A percentile compares a stretch with the other conserved stretches of the same genome.
These are phyloP conservation scores for Gracilaria domingensis DNA, from an alignment of 23 red algal species.

Conservation along the genomic window DNA sequence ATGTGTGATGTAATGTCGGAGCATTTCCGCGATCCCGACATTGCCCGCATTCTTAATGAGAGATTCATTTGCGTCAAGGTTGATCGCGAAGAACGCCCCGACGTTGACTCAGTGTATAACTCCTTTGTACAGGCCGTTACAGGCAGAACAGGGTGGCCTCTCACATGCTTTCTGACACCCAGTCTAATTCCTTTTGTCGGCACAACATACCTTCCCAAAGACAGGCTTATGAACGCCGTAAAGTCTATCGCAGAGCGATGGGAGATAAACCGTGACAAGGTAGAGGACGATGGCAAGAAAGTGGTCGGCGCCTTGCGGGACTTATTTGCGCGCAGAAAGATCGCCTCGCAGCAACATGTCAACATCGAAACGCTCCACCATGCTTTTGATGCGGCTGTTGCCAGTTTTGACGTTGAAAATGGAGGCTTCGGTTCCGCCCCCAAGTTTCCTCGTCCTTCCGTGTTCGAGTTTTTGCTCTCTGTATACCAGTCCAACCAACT, in stretches of 20 bases:
- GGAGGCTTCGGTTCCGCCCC: slow-evolving; percentile 87
- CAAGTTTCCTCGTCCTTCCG: slow-evolving; percentile 82
- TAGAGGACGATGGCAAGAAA: slow-evolving; percentile 68
- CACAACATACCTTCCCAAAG: slow-evolving; percentile 81
- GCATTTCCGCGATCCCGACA: slow-evolving; percentile 70
- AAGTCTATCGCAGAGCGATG: slow-evolving; percentile 77
- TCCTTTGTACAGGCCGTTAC: slow-evolving; percentile 79
- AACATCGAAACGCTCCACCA: slow-evolving; percentile 17
- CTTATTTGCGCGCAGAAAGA: slow-evolving; percentile 34
- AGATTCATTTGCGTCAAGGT: slow-evolving; percentile 79
- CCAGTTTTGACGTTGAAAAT: slow-evolving; percentile 80
- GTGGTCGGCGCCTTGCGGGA: slow-evolving; percentile 57
- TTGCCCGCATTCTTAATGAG: slow-evolving; percentile 72
- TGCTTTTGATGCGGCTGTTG: slow-evolving; percentile 62
- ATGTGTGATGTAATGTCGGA: slow-evolving; percentile 76
- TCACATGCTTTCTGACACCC: slow-evolving; percentile 84
- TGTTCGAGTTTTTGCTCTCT: slow-evolving; percentile 77
- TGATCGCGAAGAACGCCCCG: slow-evolving; percentile 89
- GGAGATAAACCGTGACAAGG: slow-evolving; percentile 48
- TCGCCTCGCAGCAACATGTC: not conserved
- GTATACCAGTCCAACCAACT: slow-evolving; percentile 29
- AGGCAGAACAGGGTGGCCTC: slow-evolving; percentile 80
- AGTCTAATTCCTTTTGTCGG: slow-evolving; percentile 80
- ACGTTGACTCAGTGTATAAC: slow-evolving; percentile 86
- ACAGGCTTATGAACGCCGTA: slow-evolving; percentile 64